Evolutionary conservation across 2,329 filamentous ascomycete species (phyloP).

Genomic region (Ciborinia camelliae): DNA sequence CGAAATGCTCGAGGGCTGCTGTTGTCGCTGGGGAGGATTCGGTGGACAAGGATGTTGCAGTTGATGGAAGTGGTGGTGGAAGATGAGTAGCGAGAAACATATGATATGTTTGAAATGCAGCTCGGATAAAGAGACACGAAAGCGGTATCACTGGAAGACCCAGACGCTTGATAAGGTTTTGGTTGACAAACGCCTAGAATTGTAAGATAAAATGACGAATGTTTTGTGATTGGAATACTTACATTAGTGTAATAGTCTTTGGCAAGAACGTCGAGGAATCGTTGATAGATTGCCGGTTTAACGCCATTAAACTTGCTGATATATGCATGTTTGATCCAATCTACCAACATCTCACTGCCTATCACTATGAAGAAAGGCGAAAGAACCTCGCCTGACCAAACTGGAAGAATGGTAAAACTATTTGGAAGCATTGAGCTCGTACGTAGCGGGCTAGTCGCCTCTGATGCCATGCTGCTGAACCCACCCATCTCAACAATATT

Average conservation of each 20-base stretch:
- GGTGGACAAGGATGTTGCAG: constrained; percentile 61
- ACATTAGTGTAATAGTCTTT: constrained; percentile 98
- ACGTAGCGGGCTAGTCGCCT: constrained; percentile 54
- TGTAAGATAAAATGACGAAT: constrained; percentile 24
- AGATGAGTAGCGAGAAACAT: constrained; percentile 93
- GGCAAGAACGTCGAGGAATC: constrained; percentile 87
- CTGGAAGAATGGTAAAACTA: constrained; percentile 86
- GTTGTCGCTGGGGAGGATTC: constrained; percentile 73
- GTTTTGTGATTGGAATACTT: constrained; percentile 37
- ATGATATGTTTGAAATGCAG: constrained; percentile 92
- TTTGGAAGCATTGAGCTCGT: constrained; percentile 77
- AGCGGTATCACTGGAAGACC: constrained; percentile 89
- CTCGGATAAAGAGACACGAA: constrained; percentile 91
- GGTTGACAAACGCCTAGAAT: constrained; percentile 76
- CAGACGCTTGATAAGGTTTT: constrained; percentile 83
- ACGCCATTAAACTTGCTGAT: constrained; percentile 99
- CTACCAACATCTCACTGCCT: constrained; percentile 93
- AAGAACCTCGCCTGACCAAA: constrained; percentile 82
- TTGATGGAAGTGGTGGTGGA: constrained; percentile 66
- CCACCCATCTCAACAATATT: constrained; percentile 96
- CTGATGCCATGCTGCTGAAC: constrained; percentile 56
- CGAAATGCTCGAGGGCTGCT: constrained; percentile 75
- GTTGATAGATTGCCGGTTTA: constrained; percentile 81
- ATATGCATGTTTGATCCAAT: constrained; percentile 96
- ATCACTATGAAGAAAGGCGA: constrained; percentile 92